These are phyloP conservation scores for Fusarium sulawesiense DNA, from an alignment of 2,329 filamentous ascomycete species.

Conservation along the genomic window DNA sequence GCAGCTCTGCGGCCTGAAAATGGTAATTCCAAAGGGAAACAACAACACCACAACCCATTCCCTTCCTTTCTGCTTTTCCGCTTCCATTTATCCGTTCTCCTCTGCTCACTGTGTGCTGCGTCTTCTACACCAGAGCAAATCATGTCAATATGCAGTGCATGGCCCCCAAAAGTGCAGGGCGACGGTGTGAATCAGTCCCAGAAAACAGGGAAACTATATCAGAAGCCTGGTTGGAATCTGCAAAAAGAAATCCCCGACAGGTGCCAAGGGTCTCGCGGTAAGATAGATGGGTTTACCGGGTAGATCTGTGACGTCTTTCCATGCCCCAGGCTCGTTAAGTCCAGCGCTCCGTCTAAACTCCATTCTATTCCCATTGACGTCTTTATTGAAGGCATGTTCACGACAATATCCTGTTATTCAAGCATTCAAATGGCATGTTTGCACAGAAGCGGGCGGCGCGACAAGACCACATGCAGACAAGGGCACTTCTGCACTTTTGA, in stretches of 20 bases:
- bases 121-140: not conserved
- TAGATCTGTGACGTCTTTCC: slow-evolving; percentile 28
- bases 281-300: not conserved
- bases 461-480: not conserved
- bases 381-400: not conserved
- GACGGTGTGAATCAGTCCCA: not conserved
- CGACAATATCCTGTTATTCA: not conserved
- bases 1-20: slow-evolving; percentile 7
- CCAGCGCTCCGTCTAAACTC: slow-evolving; percentile 32
- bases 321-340: slow-evolving; percentile 23
- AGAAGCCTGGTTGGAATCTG: slow-evolving; percentile 2
- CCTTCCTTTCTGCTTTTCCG: not conserved
- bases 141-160: slow-evolving; percentile 1
- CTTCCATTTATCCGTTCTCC: slow-evolving; percentile 12
- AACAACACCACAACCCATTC: slow-evolving; percentile 12
- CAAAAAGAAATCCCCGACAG: slow-evolving; percentile 22
- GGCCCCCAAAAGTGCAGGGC: not conserved
- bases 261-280: not conserved
- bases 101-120: not conserved
- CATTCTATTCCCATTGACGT: slow-evolving; percentile 2
- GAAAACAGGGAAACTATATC: slow-evolving; percentile 15
- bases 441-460: not conserved
- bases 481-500: not conserved
- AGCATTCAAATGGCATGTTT: not conserved
- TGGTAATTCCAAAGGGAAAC: not conserved